Conservation (phyloP, 2,329 filamentous ascomycete species). For the Exophiala alcalophila region DNA sequence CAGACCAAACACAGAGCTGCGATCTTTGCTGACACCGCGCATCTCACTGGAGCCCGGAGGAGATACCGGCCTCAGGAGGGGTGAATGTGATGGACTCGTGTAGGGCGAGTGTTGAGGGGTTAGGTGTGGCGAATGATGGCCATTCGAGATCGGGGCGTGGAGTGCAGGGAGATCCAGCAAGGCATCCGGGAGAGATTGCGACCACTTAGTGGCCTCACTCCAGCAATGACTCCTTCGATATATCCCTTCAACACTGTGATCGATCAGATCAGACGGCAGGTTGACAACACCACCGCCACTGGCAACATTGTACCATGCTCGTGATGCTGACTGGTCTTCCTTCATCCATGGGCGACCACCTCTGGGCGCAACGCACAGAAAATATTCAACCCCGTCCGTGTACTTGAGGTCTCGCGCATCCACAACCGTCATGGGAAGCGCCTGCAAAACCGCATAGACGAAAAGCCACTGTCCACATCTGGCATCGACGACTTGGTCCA, state of each 20-base stretch:
- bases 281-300: conserved; percentile 62
- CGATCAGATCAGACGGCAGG: conserved; percentile 62
- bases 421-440: conserved; percentile 49
- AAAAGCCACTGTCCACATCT: conserved; percentile 53
- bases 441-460: conserved; percentile 50
- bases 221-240: conserved; percentile 69
- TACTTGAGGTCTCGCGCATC: conserved; percentile 47
- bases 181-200: conserved; percentile 39
- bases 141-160: conserved; percentile 1
- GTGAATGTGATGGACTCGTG: conserved; percentile 32
- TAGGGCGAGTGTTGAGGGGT: conserved; percentile 17
- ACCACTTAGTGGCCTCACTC: conserved; percentile 62
- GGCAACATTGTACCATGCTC: conserved; percentile 54
- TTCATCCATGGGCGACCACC: conserved; percentile 50
- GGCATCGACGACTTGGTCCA: conserved; percentile 46
- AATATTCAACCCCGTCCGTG: conserved; percentile 49
- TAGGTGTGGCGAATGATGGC: conserved; percentile 15
- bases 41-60: conserved; percentile 34
- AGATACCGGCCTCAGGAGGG: conserved; percentile 37
- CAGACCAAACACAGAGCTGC: conserved; percentile 44
- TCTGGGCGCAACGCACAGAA: conserved; percentile 49
- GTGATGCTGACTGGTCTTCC: conserved; percentile 43
- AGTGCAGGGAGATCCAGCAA: no score
- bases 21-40: conserved; percentile 35
- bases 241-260: conserved; percentile 65